Percentiles rank a stretch among this genome's conserved stretches.
These are phyloP conservation scores for Arthrobotrys conoides DNA, from an alignment of 2,329 filamentous ascomycete genomes.

Conservation along the genomic window DNA sequence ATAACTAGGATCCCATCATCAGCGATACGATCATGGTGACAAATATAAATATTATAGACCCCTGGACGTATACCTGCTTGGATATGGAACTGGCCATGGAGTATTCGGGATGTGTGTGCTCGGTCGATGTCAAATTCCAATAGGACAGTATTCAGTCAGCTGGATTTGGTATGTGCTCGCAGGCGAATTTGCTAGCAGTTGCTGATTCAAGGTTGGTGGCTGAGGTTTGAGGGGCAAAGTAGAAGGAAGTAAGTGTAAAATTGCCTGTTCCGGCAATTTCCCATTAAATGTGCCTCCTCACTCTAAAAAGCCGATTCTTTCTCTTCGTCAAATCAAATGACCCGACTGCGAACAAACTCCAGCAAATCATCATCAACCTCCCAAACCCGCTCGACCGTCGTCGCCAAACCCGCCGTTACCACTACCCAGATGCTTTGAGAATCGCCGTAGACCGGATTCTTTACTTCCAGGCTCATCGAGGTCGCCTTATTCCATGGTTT, in stretches of 20 bases:
- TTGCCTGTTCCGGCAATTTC: conserved; percentile 16
- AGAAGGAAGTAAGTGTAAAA: background rate
- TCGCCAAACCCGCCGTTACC: conserved; percentile 28
- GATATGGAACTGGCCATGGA: background rate
- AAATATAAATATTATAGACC: conserved; percentile 16
- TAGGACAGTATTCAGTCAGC: background rate
- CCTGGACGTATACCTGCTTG: background rate
- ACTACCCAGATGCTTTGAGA: conserved; percentile 20
- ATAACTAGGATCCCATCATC: conserved; percentile 7
- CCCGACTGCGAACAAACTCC: conserved; percentile 46
- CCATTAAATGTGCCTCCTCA: conserved; percentile 34
- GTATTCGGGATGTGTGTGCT: background rate
- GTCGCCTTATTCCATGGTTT: conserved; percentile 47
- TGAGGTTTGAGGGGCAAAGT: conserved; percentile 24
- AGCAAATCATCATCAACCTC: conserved; percentile 61
- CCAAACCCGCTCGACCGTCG: conserved; percentile 43
- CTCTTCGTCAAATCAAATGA: conserved; percentile 57
- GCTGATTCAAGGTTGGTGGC: conserved; percentile 36
- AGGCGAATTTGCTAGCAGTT: conserved; percentile 10
- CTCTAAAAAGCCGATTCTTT: background rate
- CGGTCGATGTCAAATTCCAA: background rate
- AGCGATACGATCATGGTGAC: conserved; percentile 22
- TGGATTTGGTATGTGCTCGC: conserved; percentile 18
- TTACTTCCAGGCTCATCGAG: conserved; percentile 6
- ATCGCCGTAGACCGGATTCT: conserved; percentile 16